A percentile compares a stretch with the other conserved stretches of the same genome.
These are phyloP conservation scores for Leucoagaricus sp. DNA, from an alignment of 1,284 basidiomycete genomes.

Conservation along the genomic window DNA sequence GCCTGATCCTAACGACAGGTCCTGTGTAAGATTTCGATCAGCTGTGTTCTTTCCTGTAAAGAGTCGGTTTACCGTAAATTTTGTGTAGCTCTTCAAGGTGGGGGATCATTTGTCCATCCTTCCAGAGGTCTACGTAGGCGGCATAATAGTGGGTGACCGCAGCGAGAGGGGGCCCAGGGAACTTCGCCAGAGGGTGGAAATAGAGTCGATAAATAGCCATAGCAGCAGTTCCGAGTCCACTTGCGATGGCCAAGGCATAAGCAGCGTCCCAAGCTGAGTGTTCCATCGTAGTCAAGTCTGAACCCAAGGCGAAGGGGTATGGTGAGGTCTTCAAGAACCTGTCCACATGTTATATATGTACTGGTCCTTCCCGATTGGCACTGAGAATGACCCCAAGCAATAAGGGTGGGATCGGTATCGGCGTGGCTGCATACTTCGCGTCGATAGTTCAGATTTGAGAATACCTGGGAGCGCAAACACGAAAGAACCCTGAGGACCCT, in stretches of 20 bases:
- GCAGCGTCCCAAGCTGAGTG: not conserved
- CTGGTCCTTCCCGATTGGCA: not conserved
- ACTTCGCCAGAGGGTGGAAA: constrained; percentile 27
- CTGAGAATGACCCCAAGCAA: not conserved
- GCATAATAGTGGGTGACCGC: constrained; percentile 33
- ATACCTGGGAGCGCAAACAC: not conserved
- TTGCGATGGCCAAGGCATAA: not conserved
- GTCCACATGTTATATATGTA: not conserved
- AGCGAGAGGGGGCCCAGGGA: constrained; percentile 33
- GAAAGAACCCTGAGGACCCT: not conserved
- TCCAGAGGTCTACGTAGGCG: constrained; percentile 34
- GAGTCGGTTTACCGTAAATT: constrained; percentile 27
- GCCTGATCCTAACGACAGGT: constrained; percentile 32
- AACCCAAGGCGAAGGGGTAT: not conserved
- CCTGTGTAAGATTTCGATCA: constrained; percentile 20
- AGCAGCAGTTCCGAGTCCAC: not conserved
- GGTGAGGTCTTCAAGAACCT: not conserved
- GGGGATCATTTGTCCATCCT: constrained; percentile 32
- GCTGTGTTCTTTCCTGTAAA: not conserved
- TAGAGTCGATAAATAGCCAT: not conserved
- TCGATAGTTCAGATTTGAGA: not conserved
- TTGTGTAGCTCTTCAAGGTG: constrained; percentile 34
- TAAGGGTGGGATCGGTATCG: not conserved
- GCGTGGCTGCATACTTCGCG: not conserved
- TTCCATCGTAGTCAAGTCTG: not conserved